Conservation (phyloP, 1,139 yeast species). For the Zygoascus meyerae region DNA sequence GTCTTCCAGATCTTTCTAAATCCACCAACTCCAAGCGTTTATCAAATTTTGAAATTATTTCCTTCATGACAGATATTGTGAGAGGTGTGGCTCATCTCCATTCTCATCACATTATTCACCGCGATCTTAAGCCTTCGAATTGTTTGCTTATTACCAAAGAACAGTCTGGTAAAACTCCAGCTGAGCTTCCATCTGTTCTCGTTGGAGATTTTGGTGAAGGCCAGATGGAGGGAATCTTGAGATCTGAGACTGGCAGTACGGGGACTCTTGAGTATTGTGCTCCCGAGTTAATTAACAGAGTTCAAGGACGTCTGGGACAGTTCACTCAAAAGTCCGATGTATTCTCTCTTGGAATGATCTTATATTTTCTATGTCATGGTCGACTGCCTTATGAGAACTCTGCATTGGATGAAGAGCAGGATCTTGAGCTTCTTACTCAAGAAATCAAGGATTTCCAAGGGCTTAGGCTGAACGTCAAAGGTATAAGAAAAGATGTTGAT, state of each 20-base stretch:
- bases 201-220: slow-evolving; percentile 93
- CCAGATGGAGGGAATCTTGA: slow-evolving; percentile 55
- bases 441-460: slow-evolving; percentile 39
- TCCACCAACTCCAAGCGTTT: slow-evolving; percentile 11
- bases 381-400: slow-evolving; percentile 54
- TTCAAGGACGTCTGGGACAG: slow-evolving; percentile 38
- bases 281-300: slow-evolving; percentile 57
- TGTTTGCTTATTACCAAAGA: slow-evolving; percentile 45
- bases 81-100: slow-evolving; percentile 71
- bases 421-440: slow-evolving; percentile 34
- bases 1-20: slow-evolving; percentile 3
- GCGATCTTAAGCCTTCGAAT: slow-evolving; percentile 86
- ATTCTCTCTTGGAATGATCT: slow-evolving; percentile 75
- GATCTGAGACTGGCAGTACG: slow-evolving; percentile 67
- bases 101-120: slow-evolving; percentile 65
- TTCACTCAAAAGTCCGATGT: slow-evolving; percentile 70
- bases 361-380: slow-evolving; percentile 68
- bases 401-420: slow-evolving; percentile 18
- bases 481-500: slow-evolving; percentile 37
- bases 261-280: slow-evolving; percentile 87
- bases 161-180: slow-evolving; percentile 7
- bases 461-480: slow-evolving; percentile 23
- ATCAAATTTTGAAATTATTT: slow-evolving; percentile 48
- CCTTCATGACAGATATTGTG: slow-evolving; percentile 61
- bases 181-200: slow-evolving; percentile 54